phyloP scores from a whole-genome alignment of 2,329 filamentous ascomycete genomes.

The Bipolaris oryzae region DNA sequence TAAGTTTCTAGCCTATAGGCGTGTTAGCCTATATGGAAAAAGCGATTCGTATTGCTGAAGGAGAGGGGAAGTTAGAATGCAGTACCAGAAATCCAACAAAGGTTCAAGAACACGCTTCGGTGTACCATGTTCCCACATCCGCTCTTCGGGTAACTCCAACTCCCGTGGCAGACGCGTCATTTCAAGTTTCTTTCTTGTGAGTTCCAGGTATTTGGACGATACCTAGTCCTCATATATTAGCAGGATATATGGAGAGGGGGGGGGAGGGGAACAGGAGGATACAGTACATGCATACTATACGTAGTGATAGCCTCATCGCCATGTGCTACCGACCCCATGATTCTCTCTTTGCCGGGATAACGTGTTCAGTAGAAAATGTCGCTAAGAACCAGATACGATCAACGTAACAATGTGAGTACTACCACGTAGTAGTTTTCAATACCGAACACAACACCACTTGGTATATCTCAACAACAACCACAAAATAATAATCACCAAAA shows the following conservation, averaged over 20 bases:
- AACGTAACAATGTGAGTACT: no score
- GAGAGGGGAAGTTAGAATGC: background rate
- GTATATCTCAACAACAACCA: no score
- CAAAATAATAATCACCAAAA: no score
- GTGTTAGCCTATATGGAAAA: no score
- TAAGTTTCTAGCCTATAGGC: slow-evolving; percentile 64
- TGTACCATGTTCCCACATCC: slow-evolving; percentile 61
- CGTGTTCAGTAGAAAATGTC: no score
- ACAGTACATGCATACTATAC: slow-evolving; percentile 44
- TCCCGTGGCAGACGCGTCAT: slow-evolving; percentile 69
- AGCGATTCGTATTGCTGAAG: background rate
- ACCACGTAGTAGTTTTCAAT: no score
- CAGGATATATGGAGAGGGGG: background rate
- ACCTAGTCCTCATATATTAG: slow-evolving; percentile 53
- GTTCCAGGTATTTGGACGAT: slow-evolving; percentile 69
- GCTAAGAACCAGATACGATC: no score
- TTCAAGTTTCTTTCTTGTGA: slow-evolving; percentile 71
- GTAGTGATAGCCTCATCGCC: slow-evolving; percentile 33
- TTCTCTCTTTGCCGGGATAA: no score
- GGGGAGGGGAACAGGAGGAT: background rate
- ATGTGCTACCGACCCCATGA: slow-evolving; percentile 4
- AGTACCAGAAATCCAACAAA: slow-evolving; percentile 66
- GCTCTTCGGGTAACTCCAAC: slow-evolving; percentile 54
- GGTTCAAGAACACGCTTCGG: slow-evolving; percentile 68
- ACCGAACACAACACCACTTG: no score